A percentile compares a stretch with the other conserved stretches of the same genome.
phyloP scores from a whole-genome alignment of 306 rosid genomes.

The Dicorynia guianensis region DNA sequence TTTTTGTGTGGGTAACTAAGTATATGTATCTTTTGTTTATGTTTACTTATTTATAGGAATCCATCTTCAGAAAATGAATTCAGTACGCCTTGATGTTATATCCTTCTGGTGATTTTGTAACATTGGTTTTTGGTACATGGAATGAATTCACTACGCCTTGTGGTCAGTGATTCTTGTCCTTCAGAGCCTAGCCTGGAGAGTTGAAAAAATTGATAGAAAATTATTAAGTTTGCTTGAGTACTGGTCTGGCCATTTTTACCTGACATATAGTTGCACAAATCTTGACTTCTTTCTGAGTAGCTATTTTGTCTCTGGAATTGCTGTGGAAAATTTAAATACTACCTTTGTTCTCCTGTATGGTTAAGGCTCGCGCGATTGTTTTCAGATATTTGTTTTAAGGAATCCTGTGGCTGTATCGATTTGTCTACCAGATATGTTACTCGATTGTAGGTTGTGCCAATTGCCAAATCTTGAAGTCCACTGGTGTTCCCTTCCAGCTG shows the following conservation, averaged over 20 bases:
- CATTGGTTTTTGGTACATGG: neutral
- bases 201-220: no score
- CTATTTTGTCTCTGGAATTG: neutral
- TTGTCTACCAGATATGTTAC: neutral
- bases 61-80: neutral
- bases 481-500: neutral
- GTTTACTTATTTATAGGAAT: constrained; percentile 1
- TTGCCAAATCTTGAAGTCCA: neutral
- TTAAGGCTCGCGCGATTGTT: no score
- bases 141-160: neutral
- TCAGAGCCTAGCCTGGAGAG: neutral
- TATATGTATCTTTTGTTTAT: neutral
- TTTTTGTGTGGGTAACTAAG: neutral
- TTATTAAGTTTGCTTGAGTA: neutral
- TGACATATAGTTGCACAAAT: neutral
- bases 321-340: no score
- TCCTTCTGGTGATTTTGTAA: no score
- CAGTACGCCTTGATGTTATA: neutral
- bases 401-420: neutral
- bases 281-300: neutral
- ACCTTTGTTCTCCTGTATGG: no score
- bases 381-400: neutral
- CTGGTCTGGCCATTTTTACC: no score
- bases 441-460: neutral
- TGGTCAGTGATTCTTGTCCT: neutral